Evolutionary conservation across 306 rosid species (phyloP).

Genomic region (Styphnolobium japonicum): DNA sequence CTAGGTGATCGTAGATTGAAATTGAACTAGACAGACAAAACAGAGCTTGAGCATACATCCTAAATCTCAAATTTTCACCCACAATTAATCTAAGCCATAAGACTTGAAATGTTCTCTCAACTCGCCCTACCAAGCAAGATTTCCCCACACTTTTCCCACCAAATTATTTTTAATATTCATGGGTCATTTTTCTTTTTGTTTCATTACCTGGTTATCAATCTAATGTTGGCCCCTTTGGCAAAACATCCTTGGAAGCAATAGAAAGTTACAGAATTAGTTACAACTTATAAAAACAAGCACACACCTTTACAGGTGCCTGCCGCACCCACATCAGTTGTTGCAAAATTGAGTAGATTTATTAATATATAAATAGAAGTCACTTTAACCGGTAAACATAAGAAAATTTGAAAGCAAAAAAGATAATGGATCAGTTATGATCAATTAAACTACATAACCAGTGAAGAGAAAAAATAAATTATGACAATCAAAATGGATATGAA

Average conservation of each 20-base stretch:
- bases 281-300: neutral
- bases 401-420: no score
- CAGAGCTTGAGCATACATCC: neutral
- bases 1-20: neutral
- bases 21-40: neutral
- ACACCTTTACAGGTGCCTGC: constrained; percentile 69
- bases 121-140: no score
- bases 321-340: neutral
- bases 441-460: neutral
- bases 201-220: neutral
- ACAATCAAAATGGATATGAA: no score
- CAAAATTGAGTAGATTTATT: neutral
- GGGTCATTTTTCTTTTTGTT: neutral
- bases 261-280: neutral
- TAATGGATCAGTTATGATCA: no score
- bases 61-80: no score
- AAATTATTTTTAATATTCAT: neutral
- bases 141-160: neutral
- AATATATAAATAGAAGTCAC: neutral
- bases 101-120: no score
- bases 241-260: neutral
- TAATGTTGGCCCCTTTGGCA: neutral
- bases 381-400: no score
- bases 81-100: neutral
- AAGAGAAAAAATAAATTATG: neutral